phyloP scores from a whole-genome alignment of 2,329 filamentous ascomycete genomes.

The Aspergillus terreus region DNA sequence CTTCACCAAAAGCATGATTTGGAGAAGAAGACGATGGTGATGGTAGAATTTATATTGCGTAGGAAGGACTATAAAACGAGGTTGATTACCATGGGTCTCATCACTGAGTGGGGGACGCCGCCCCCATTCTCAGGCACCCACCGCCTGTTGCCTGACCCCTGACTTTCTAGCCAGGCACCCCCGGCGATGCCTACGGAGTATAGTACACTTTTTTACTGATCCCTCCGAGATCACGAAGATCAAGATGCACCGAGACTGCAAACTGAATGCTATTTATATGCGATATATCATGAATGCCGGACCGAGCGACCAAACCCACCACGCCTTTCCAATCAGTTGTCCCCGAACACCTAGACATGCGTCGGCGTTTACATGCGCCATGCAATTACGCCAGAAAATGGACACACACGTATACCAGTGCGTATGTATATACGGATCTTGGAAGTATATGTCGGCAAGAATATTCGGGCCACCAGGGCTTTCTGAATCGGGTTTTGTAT shows the following conservation, averaged over 20 bases:
- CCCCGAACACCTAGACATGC: constrained; percentile 11
- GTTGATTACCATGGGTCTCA: too few relatives aligned
- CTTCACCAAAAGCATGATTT: background rate
- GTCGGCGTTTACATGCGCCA: constrained; percentile 6
- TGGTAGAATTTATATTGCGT: background rate
- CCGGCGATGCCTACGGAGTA: too few relatives aligned
- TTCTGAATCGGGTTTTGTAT: background rate
- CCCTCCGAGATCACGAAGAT: too few relatives aligned
- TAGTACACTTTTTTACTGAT: too few relatives aligned
- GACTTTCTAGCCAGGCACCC: too few relatives aligned
- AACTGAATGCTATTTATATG: too few relatives aligned
- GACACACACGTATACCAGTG: too few relatives aligned
- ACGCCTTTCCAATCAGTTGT: too few relatives aligned
- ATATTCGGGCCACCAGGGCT: background rate
- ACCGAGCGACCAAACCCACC: too few relatives aligned
- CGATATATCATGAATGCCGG: too few relatives aligned
- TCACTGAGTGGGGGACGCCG: background rate
- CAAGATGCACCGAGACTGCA: too few relatives aligned
- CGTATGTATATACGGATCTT: background rate
- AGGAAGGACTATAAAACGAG: too few relatives aligned
- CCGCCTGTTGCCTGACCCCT: constrained; percentile 1
- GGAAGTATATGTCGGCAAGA: background rate
- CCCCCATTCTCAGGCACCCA: background rate
- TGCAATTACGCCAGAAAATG: background rate
- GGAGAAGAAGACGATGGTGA: background rate